Percentiles rank a stretch among this genome's conserved stretches.
Evolutionary conservation across 768 basidiomycete species (phyloP).

Genomic region (Suillus subaureus): DNA sequence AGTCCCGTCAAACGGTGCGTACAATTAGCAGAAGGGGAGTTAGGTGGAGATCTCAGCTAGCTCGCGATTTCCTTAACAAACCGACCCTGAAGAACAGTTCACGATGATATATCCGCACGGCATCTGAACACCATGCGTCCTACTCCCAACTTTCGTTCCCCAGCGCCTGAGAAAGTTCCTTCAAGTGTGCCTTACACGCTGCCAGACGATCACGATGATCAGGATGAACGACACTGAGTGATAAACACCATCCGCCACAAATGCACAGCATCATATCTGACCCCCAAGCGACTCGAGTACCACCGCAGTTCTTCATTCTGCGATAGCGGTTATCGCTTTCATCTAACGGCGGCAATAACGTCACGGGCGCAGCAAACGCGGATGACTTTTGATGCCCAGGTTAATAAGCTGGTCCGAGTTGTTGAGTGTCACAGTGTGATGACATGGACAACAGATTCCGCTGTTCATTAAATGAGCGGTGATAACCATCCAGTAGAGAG

Average conservation of each 20-base stretch:
- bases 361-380: neutral
- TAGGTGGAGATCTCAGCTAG: neutral
- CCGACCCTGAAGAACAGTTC: neutral
- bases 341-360: neutral
- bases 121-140: neutral
- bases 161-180: neutral
- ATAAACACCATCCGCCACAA: neutral
- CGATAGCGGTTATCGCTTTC: neutral
- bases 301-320: neutral
- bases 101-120: neutral
- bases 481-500: constrained; percentile 9
- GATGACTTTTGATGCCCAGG: constrained; percentile 14
- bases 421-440: constrained; percentile 24
- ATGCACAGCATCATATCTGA: neutral
- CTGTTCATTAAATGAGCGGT: neutral
- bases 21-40: neutral
- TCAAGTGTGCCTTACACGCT: neutral
- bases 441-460: constrained; percentile 20
- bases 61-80: neutral
- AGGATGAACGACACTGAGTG: neutral
- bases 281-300: neutral
- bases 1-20: neutral
- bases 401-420: constrained; percentile 18
- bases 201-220: neutral
- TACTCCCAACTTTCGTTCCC: neutral